Conservation (phyloP, 2,329 filamentous ascomycete species). For the Fusarium palustre region DNA sequence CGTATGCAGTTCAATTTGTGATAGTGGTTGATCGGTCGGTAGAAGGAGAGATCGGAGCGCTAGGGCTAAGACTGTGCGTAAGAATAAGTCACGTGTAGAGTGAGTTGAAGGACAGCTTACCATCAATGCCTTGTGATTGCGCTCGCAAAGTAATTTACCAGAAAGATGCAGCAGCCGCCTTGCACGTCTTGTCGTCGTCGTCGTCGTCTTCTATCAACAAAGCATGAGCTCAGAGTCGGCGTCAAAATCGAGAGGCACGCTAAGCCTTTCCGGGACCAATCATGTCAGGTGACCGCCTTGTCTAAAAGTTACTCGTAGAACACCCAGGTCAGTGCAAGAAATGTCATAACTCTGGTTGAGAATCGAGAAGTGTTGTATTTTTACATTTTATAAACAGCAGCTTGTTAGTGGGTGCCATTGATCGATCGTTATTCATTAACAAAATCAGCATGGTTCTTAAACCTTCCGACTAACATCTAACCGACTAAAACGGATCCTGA, state of each 20-base stretch:
- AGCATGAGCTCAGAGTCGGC: slow-evolving; percentile 20
- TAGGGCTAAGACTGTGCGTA: slow-evolving; percentile 20
- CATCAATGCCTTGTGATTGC: slow-evolving; percentile 8
- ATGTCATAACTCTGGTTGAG: not conserved
- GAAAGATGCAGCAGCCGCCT: slow-evolving; percentile 28
- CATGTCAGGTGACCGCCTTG: slow-evolving; percentile 15
- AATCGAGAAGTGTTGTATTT: not conserved
- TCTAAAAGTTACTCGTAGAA: not conserved
- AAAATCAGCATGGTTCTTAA: not conserved
- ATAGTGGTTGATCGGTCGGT: not conserved
- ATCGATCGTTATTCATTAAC: not conserved
- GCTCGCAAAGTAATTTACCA: not conserved
- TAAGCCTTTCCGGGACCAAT: slow-evolving; percentile 17
- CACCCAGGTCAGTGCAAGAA: not conserved
- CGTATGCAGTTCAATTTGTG: not conserved
- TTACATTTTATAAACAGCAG: not conserved
- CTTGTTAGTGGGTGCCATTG: not conserved
- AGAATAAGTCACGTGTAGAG: not conserved
- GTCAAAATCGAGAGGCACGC: slow-evolving; percentile 36
- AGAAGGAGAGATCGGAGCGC: slow-evolving; percentile 14
- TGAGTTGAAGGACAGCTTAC: not conserved
- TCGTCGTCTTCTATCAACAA: slow-evolving; percentile 34
- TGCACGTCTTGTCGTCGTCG: slow-evolving; percentile 24
- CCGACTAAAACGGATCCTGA: not conserved
- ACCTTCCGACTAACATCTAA: not conserved